Base-by-base conservation (phyloP, 2,329 filamentous ascomycete species). In the Pseudodiploospora longispora region DNA sequence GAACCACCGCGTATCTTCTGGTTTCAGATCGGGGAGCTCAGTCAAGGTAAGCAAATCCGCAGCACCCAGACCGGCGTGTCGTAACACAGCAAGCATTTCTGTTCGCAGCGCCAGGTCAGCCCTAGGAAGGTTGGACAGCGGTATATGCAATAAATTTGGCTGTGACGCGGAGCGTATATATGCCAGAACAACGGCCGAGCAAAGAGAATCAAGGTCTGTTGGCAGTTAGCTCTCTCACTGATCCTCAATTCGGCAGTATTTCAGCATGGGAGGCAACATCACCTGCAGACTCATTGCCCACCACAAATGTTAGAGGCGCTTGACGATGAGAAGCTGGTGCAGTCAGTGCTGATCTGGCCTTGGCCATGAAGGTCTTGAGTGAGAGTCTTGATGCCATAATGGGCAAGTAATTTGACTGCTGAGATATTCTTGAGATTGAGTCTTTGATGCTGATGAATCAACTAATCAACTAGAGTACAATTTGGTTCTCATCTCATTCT, bases 131-230 rank as follows among this genome's bases (percentile, higher is more conserved):
- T 90, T 86, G 47, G 82, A 78, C 37, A 94, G 66, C 10, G 87
- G 87, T 38, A 91, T 78, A 58, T 87, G 82, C 32, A 85, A 66
- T 40, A 63, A 65, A 45, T 72, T 68, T 9, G 69, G 70, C 4
- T 75, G 66, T 4, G 72, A 60, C 57, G 80, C 74, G 31, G 79
- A 83, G 50, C 80, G 78, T 33, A 91, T 68, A 62, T 90, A 93
- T 45, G 87, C 84, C 47, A 84, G 79, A 28, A 90, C 64, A 12
- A 93, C 65, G 28, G 86, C 78, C 29, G 80, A 83, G 61, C 83
- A 86, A 52, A 93, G 75, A 2, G 86, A 90, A 65, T 93, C 87
- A 43, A 93, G 80, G 54, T 93, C 87, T 85, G 47, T 10, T 36
- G 19, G 19, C 19, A 19, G 30, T 7, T 10, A 8, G 19, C 19